Evolutionary conservation across 192 early-diverging fungal genomes (phyloP), one percentile per base, ranked within the genome.

Genomic region (Gorgonomyces haynaldii): DNA sequence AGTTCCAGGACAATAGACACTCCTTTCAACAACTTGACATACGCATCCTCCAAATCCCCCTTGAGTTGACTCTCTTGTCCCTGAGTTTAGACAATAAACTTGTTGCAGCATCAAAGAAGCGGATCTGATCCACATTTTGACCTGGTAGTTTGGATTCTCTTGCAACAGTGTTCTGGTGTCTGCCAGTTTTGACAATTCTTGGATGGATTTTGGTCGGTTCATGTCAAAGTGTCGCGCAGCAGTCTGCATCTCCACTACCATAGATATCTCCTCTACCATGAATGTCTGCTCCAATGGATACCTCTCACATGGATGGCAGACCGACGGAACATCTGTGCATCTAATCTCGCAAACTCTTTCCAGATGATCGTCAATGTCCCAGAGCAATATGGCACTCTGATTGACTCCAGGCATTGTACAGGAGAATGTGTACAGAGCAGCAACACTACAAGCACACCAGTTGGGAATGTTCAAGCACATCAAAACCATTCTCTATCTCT

Each of bases 371-470:
- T n/a, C n/a, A n/a, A n/a, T n/a, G n/a, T n/a, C n/a, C n/a, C n/a
- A n/a, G n/a, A n/a, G n/a, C n/a, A n/a, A n/a, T n/a, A n/a, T n/a
- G n/a, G n/a, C n/a, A n/a, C n/a, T n/a, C n/a, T n/a, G n/a, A n/a
- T n/a, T n/a, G n/a, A n/a, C n/a, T n/a, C n/a, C n/a, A n/a, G 90
- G 88, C 16, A 83, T 84, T 36, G 87, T 97, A 15, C 91, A 96
- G 48, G 70, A 73, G 30, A 86, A 85, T 12, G 65, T 97, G 2
- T 94, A 93, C 56, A 81, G 94, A 2, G 86, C 84, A 10, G 81
- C 80, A 29, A 78, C 82, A 37, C 16, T 43, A 7, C 42, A 43
- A 28, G 25, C 25, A 7, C 53, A 72, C 27, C 72, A 91, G 50
- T 83, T 90, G 46, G 63, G 80, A n/a, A 91, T 84, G 57, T 70